A percentile compares a stretch with the other conserved stretches of the same genome.
Conservation (phyloP, 345 rosid species). For the Rhodamnia argentea region DNA sequence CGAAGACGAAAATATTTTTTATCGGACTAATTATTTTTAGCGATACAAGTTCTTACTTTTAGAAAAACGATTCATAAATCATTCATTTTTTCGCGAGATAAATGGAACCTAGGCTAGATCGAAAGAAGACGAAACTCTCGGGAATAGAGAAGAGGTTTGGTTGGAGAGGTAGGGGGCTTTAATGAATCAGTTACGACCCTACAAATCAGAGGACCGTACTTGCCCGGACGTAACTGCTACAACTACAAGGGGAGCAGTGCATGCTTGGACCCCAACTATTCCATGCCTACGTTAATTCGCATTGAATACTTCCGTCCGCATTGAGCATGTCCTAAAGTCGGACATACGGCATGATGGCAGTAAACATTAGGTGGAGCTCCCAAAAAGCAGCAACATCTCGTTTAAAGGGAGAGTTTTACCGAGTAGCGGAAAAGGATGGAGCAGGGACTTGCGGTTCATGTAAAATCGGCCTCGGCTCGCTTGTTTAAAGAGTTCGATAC, state of each 20-base stretch:
- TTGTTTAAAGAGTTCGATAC: neutral
- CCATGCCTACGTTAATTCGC: neutral
- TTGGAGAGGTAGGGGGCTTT: neutral
- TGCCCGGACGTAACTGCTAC: neutral
- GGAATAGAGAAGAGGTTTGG: neutral
- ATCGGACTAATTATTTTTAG: too few relatives aligned
- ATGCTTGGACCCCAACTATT: neutral
- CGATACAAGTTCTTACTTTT: too few relatives aligned
- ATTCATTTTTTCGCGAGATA: too few relatives aligned
- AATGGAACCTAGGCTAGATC: too few relatives aligned
- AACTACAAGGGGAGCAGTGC: neutral
- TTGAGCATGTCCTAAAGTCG: neutral
- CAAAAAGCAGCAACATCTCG: neutral
- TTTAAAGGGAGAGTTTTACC: neutral
- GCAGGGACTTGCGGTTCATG: neutral
- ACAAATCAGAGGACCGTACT: neutral
- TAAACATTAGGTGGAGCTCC: neutral
- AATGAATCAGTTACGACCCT: neutral
- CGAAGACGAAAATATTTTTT: too few relatives aligned
- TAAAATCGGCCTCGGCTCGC: neutral
- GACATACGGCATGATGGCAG: neutral
- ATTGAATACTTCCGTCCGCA: neutral
- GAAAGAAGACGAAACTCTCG: neutral
- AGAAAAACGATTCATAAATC: too few relatives aligned
- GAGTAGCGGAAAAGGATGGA: neutral